Base-by-base conservation (phyloP, 2,329 filamentous ascomycete species). In the Helminthosporium solani region DNA sequence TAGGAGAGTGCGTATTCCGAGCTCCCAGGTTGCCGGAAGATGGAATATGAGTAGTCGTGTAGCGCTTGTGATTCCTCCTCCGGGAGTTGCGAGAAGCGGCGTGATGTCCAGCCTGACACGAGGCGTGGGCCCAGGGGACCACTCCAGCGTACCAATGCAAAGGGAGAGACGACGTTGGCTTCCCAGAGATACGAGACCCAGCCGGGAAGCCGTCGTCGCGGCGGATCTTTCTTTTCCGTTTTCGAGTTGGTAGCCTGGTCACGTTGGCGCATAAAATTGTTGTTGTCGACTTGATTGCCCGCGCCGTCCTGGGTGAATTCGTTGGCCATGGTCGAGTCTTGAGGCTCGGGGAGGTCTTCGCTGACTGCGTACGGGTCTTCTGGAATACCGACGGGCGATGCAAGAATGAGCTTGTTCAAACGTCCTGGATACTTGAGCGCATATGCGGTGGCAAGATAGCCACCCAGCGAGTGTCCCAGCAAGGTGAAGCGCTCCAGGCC, bases 161-260 rank as follows among this genome's bases (percentile, higher is more conserved):
- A 99, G 6, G 94, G 94, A 0, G 91, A 96, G 53, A 97, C 83
- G 48, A 68, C 56, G 66, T 99, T 99, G 57, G 90, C 88, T 57
- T 99, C 94, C 94, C 94, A 99, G 3, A 99, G 82, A 73, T 91
- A 96, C 45, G 85, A 84, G 16, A 97, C 76, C 91, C 92, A 96
- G 69, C 86, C 84, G 0, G 91, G 90, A 2, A 94, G 70, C 2
- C 84, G 86, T 12, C 79, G 75, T 16, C 78, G 74, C 0, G 82
- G 80, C 0, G 79, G 70, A n/a, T 72, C 52, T 60, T 71, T 73
- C 58, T 54, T 52, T 33, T 58, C 65, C 14, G 73, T 59, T 21
- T 68, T 68, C 18, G 62, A 60, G 48, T 74, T 74, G 27, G 25
- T 27, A 3, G 25, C 21, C 12, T 19, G 21, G 9, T 73, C 69